Evolutionary conservation across 2,329 filamentous ascomycete species (phyloP), one percentile per base, ranked within the genome.

Genomic region (Colletotrichum sp.): DNA sequence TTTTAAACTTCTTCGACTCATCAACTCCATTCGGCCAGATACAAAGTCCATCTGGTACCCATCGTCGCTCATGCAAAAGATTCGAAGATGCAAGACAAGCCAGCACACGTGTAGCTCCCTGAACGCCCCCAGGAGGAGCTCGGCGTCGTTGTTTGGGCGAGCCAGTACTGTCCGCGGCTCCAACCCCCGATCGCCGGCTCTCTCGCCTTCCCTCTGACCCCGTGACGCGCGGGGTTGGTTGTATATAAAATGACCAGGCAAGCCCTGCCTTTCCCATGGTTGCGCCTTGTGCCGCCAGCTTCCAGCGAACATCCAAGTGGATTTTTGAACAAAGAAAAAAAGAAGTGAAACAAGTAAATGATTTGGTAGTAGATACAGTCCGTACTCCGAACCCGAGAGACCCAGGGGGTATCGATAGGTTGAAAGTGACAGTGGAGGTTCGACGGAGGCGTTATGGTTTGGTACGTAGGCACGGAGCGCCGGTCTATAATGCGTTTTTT

Each of bases 51-150:
- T 76, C 74, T 76, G 74, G 65, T 65, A 52, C 65, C 65, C 52
- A 56, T 75, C 77, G 55, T 77, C 77, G 77, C 75, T 78, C 77
- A 78, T 78, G 77, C 75, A 77, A 74, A 67, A 77, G 36, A 67
- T 62, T 71, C 43, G 52, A 69, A 72, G 62, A 73, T 75, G 73
- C 64, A 52, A 73, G 69, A 76, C 69, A 66, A 70, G 34, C 69
- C 64, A 68, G 55, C 70, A 70, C 56, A 75, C 69, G 38, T 71
- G 68, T 77, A 75, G 66, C 72, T 67, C 55, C 76, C 69, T 61
- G 55, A 78, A 78, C 77, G 75, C 77, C 52, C 75, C 56, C 16
- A 34, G 38, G 66, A 71, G 34, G n/a, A 77, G 66, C 70, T 36
- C 73, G 58, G 28, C 43, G 43, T 61, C 30, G 71, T 48, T 64